These are phyloP conservation scores for Podospora bellae-mahoneyi DNA, from an alignment of 495 filamentous ascomycete species.

Conservation along the genomic window DNA sequence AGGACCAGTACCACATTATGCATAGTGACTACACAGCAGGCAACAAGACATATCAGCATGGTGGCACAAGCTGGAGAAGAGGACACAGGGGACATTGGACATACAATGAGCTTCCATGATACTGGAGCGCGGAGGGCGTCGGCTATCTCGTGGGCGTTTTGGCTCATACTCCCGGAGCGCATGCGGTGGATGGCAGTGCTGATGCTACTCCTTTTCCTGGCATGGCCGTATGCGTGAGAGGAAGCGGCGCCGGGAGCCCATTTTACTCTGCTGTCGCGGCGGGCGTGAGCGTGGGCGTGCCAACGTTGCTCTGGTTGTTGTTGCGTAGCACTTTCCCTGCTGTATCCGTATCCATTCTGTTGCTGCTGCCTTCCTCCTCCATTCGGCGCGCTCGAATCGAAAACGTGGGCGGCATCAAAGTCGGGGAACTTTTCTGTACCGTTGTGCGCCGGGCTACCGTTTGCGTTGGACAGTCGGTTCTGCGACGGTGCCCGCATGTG, in stretches of 20 bases:
- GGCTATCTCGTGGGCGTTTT: conserved; percentile 89
- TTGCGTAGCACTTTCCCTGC: conserved; percentile 31
- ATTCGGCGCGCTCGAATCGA: conserved; percentile 13
- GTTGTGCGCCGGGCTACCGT: conserved; percentile 27
- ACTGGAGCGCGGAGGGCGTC: conserved; percentile 87
- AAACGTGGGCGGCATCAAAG: conserved; percentile 40
- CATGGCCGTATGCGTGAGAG: conserved; percentile 47
- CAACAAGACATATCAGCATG: conserved; percentile 19
- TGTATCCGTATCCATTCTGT: conserved; percentile 35
- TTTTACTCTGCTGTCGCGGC: conserved; percentile 48
- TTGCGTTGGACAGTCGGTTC: conserved; percentile 27
- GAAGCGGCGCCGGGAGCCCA: conserved; percentile 40
- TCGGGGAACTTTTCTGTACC: conserved; percentile 56
- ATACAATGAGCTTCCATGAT: conserved; percentile 63
- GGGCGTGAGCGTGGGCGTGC: conserved; percentile 43
- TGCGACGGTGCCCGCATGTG: conserved; percentile 34
- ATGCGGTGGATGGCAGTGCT: conserved; percentile 81
- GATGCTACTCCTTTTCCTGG: conserved; percentile 70
- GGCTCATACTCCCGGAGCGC: conserved; percentile 76
- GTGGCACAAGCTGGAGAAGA: background rate
- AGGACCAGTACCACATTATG: conserved; percentile 87
- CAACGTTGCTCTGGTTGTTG: conserved; percentile 37
- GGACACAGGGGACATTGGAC: conserved; percentile 19
- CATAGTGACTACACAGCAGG: conserved; percentile 62
- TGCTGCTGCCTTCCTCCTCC: conserved; percentile 17